Evolutionary conservation across 768 basidiomycete genomes (phyloP), one percentile per base, ranked within the genome.

Genomic region (Rhodotorula graminis): DNA sequence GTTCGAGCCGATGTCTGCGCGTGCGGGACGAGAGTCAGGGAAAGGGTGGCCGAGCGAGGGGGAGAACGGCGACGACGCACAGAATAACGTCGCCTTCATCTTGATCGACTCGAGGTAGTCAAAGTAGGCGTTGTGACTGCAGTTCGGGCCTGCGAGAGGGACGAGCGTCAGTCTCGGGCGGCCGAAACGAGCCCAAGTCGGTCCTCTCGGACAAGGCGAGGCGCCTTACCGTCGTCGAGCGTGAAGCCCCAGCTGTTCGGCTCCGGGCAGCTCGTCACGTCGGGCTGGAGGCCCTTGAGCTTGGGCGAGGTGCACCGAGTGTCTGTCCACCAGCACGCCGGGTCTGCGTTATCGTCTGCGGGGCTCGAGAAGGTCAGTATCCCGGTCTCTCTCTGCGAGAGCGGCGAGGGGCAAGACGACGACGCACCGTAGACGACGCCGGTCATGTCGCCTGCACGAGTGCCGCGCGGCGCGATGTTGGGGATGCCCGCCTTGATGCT

Each of bases 261-360:
- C 70, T 82, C 81, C n/a, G 80, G 78, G 23, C 80, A 78, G 0
- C 64, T 72, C 19, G 70, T 76, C 46, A 80, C 69, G 74, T 83
- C 82, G 3, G 75, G 72, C 25, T 60, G 52, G 31, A 83, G 47
- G 25, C 76, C 72, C 16, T 69, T 44, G 23, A 76, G 47, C 25
- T 73, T 78, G 0, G 81, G 81, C 12, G 71, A 78, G 3, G 76
- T 77, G 74, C 80, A 82, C 61, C 71, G 62, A 2, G 50, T 55
- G 42, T 61, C 79, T 2, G 80, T 79, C 82, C 82, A 82, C 82
- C 82, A 83, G 72, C 82, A 83, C 64, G 82, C 81, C 3, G 79
- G 79, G 69, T 82, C 81, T 0, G 72, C 29, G 37, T 67, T 60
- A 44, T 73, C 76, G 80, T 33, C 60, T 77, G 47, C 60, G 57